Evolutionary conservation across 2,329 filamentous ascomycete genomes (phyloP), one percentile per base, ranked within the genome.

Genomic region (Chrysoporthe deuterocubensis): DNA sequence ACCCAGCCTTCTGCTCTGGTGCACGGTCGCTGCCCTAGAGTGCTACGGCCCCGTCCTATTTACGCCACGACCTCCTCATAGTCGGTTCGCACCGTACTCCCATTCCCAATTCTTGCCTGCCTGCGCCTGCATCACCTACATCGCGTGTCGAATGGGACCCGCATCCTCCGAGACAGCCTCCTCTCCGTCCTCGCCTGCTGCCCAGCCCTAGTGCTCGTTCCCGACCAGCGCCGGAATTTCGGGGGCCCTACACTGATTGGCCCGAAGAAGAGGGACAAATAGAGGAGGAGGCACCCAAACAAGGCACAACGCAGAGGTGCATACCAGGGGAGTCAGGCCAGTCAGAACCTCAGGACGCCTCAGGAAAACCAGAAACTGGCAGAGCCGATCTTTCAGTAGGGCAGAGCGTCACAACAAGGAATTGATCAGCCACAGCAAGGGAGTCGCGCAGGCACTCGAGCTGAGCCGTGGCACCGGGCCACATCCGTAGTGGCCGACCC

Each of bases 391-490:
- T 64, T 64, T 58, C 60, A 43, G 57, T 34, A 40, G 52, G 46
- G 42, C 43, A 44, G 54, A 48, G 26, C 40, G 50, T 34, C 60
- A 59, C 58, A 40, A 54, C 32, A 59, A 59, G 61, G 62, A 66
- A 60, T 54, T 61, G 59, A 57, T 60, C 46, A 64, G 62, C 66
- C 68, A 67, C 50, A 63, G 46, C 68, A 68, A 70, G 66, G 66
- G 68, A 69, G 68, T 32, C 61, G 50, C 48, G 67, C 65, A 69
- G 65, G 43, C 52, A 34, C 40, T 69, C 60, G 64, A 64, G 64
- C 59, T 59, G 42, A 66, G 64, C 54, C 54, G 67, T 69, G 69
- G 69, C 58, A 68, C 61, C 52, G 50, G 67, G 64, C 60, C 66
- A 69, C 66, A 62, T 66, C 61, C 50, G 64, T 58, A 63, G 61